Conservation (phyloP, 257 asterid species). For the Salvia miltiorrhiza region DNA sequence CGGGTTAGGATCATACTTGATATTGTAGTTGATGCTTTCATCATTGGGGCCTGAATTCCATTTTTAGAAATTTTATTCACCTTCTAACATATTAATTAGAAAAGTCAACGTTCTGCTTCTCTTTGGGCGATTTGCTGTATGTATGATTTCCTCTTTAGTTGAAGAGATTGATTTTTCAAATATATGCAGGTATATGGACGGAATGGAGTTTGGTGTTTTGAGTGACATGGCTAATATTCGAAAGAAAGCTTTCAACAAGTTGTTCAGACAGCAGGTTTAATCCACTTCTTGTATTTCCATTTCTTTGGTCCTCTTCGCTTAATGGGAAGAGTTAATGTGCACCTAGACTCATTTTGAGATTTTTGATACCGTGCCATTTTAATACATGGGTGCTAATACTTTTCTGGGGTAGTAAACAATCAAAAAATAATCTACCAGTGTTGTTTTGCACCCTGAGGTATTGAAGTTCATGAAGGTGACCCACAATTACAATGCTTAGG, state of each 20-base stretch:
- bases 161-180: conserved; percentile 1
- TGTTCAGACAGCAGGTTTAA: conserved; percentile 71
- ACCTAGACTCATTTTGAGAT: background rate
- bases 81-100: background rate
- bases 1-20: background rate
- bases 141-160: background rate
- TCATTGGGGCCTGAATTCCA: background rate
- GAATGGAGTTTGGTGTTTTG: conserved; percentile 71
- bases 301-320: background rate
- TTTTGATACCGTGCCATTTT: background rate
- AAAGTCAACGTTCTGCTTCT: background rate
- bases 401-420: too few species aligned
- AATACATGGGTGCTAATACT: background rate
- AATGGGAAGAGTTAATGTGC: background rate
- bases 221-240: conserved; percentile 74
- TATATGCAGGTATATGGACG: conserved; percentile 61
- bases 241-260: conserved; percentile 57
- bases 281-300: conserved; percentile 1
- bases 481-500: background rate
- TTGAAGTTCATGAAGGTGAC: background rate
- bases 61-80: background rate
- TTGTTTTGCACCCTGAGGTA: background rate
- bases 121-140: background rate
- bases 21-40: background rate
- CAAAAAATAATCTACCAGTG: background rate